phyloP scores from a whole-genome alignment of 495 filamentous ascomycete genomes.

The Pseudoneurospora amorphoporcata region DNA sequence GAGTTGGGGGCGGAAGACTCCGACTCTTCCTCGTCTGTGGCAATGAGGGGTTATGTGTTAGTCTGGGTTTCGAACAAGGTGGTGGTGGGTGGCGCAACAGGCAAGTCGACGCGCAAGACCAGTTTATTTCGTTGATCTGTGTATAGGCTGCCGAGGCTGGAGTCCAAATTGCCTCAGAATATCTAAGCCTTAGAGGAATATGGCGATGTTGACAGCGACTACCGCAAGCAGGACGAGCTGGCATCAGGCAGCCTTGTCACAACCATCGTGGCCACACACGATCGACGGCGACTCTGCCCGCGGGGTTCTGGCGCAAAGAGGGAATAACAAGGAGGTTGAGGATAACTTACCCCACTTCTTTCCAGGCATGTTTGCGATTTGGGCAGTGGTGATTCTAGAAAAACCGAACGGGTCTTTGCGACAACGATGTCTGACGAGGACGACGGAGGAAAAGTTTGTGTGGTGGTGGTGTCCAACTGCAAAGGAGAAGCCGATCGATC shows the following conservation, averaged over 20 bases:
- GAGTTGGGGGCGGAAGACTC: conserved; percentile 53
- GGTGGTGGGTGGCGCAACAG: not conserved
- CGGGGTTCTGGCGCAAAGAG: not conserved
- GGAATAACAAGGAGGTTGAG: conserved; percentile 8
- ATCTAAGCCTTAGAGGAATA: not conserved
- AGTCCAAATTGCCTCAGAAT: not conserved
- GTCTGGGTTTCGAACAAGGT: conserved; percentile 6
- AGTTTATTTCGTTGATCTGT: conserved; percentile 12
- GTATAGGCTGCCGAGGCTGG: not conserved
- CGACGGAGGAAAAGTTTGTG: not conserved
- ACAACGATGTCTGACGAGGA: not conserved
- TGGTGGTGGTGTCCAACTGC: not conserved
- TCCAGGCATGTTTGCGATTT: conserved; percentile 16
- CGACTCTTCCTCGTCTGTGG: conserved; percentile 45
- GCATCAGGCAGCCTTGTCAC: not conserved
- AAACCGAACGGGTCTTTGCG: not conserved
- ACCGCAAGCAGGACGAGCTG: not conserved
- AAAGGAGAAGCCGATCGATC: not conserved
- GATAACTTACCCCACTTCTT: conserved; percentile 28
- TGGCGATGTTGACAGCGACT: not conserved
- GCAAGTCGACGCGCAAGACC: not conserved
- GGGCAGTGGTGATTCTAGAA: not conserved
- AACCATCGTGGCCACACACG: not conserved
- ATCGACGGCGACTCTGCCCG: not conserved
- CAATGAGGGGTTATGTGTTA: conserved; percentile 28